These are phyloP conservation scores for Umbelopsis sp. DNA, from an alignment of 371 early-diverging fungal species.

Conservation along the genomic window DNA sequence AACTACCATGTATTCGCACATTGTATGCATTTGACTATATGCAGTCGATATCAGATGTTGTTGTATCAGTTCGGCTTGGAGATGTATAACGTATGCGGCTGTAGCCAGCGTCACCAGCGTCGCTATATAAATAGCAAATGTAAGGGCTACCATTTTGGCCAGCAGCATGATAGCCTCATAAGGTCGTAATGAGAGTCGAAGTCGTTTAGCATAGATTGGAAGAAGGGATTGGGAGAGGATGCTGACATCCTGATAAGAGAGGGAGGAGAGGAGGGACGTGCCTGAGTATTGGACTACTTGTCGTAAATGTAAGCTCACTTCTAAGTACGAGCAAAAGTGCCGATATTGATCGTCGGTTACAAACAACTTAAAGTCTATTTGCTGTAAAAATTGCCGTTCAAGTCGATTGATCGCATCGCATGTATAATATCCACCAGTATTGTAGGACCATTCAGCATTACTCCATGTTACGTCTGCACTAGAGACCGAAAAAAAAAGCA, in stretches of 20 bases:
- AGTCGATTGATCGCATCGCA: constrained; percentile 51
- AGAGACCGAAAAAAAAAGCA: constrained; percentile 34
- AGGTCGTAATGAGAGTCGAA: constrained; percentile 44
- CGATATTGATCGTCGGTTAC: constrained; percentile 48
- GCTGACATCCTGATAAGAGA: constrained; percentile 55
- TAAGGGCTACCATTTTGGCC: constrained; percentile 31
- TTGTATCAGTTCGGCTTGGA: constrained; percentile 18
- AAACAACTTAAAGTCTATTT: constrained; percentile 45
- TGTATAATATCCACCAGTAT: constrained; percentile 50
- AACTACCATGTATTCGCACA: constrained; percentile 4
- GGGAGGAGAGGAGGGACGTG: constrained; percentile 23
- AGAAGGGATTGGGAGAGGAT: constrained; percentile 50
- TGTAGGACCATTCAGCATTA: constrained; percentile 65
- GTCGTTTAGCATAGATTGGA: constrained; percentile 48
- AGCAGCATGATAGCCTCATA: constrained; percentile 42
- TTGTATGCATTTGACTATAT: constrained; percentile 11
- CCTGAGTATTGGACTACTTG: constrained; percentile 35
- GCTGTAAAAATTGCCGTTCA: constrained; percentile 50
- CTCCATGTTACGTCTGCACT: constrained; percentile 60
- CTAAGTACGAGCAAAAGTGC: constrained; percentile 52
- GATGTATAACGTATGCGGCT: constrained; percentile 20
- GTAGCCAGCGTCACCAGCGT: constrained; percentile 27
- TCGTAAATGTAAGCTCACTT: constrained; percentile 48
- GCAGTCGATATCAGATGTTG: constrained; percentile 1
- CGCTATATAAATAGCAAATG: constrained; percentile 34